These are phyloP conservation scores for Fusarium sulawesiense DNA, from an alignment of 2,329 filamentous ascomycete genomes.

Conservation along the genomic window DNA sequence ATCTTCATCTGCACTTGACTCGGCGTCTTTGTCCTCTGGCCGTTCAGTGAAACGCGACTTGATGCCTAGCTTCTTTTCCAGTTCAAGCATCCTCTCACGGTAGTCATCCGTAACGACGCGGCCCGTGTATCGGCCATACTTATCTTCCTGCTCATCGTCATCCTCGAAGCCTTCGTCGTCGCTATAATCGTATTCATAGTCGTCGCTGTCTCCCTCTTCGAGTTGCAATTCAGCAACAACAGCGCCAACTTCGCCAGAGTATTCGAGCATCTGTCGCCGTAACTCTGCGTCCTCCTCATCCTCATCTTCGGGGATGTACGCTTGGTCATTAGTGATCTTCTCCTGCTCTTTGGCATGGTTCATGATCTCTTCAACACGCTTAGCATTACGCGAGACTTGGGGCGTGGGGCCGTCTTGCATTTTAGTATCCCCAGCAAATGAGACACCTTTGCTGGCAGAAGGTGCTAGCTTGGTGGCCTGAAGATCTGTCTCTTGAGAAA, in stretches of 20 bases:
- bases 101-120: constrained; percentile 79
- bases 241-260: constrained; percentile 88
- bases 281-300: constrained; percentile 82
- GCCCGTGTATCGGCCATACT: constrained; percentile 78
- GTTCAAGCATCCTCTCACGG: constrained; percentile 82
- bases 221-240: constrained; percentile 93
- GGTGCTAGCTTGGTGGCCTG: constrained; percentile 16
- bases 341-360: constrained; percentile 67
- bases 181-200: constrained; percentile 51
- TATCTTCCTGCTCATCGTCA: constrained; percentile 64
- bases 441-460: constrained; percentile 66
- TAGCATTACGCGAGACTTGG: constrained; percentile 55
- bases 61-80: constrained; percentile 80
- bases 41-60: constrained; percentile 62
- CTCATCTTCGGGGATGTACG: constrained; percentile 78
- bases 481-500: background rate
- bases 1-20: constrained; percentile 54
- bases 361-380: constrained; percentile 67
- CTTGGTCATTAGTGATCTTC: constrained; percentile 55
- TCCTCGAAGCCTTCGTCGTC: constrained; percentile 67
- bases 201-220: constrained; percentile 73
- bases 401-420: constrained; percentile 52
- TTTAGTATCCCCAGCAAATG: constrained; percentile 72
- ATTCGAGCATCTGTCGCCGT: constrained; percentile 89
- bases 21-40: constrained; percentile 57